Evolutionary conservation across 495 filamentous ascomycete genomes (phyloP).

Genomic region (Podospora australis): DNA sequence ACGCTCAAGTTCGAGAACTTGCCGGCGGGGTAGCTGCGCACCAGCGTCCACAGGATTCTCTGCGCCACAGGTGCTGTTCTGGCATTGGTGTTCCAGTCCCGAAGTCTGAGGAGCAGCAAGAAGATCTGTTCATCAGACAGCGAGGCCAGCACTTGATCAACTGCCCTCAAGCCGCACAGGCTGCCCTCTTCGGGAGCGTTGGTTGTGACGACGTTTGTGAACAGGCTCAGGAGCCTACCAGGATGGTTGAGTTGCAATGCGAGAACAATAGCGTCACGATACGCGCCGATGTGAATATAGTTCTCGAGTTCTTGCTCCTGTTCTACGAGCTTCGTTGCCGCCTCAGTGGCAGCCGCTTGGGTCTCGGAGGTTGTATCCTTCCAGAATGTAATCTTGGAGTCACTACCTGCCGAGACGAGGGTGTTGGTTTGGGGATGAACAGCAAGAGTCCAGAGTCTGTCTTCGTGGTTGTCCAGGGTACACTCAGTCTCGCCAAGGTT

Average conservation of each 20-base stretch:
- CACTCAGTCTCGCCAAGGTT: slow-evolving; percentile 69
- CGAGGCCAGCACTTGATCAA: slow-evolving; percentile 76
- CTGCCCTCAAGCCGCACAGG: slow-evolving; percentile 65
- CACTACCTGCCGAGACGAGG: slow-evolving; percentile 81
- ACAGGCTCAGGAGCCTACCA: slow-evolving; percentile 71
- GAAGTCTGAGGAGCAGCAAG: slow-evolving; percentile 64
- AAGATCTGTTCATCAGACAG: slow-evolving; percentile 80
- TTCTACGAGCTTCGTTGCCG: slow-evolving; percentile 73
- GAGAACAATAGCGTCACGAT: slow-evolving; percentile 85
- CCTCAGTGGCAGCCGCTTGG: slow-evolving; percentile 58
- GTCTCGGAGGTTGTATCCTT: slow-evolving; percentile 82
- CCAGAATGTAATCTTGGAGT: slow-evolving; percentile 92
- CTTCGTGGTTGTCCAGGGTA: slow-evolving; percentile 92
- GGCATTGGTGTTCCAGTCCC: slow-evolving; percentile 97
- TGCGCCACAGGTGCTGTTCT: slow-evolving; percentile 81
- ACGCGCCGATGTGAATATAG: slow-evolving; percentile 75
- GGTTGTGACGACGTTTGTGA: slow-evolving; percentile 69
- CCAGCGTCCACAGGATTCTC: slow-evolving; percentile 70
- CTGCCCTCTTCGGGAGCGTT: slow-evolving; percentile 52
- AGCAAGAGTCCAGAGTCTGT: slow-evolving; percentile 83
- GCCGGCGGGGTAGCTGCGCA: slow-evolving; percentile 67
- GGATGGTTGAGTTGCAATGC: slow-evolving; percentile 92
- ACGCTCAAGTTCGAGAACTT: slow-evolving; percentile 55
- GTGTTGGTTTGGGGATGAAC: slow-evolving; percentile 60
- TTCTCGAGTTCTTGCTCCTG: slow-evolving; percentile 91